A percentile compares a stretch with the other conserved stretches of the same genome.
Evolutionary conservation across 2,329 filamentous ascomycete genomes (phyloP).

Genomic region (Talaromyces verruculosus): DNA sequence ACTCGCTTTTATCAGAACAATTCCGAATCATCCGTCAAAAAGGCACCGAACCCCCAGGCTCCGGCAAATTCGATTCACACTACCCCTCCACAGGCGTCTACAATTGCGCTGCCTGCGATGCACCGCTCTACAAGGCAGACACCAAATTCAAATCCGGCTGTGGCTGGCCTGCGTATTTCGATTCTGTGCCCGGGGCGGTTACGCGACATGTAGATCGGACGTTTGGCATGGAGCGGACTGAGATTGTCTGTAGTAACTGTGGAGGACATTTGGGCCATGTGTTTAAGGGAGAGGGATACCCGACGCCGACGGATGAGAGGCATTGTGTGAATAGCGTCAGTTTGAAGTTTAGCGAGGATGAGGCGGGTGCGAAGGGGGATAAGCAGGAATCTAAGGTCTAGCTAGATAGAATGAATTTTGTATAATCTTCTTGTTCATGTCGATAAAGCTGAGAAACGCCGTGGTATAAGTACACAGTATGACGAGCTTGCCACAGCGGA

Average conservation of each 20-base stretch:
- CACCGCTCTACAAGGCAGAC: slow-evolving; percentile 85
- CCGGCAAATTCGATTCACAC: slow-evolving; percentile 86
- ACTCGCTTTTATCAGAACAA: slow-evolving; percentile 64
- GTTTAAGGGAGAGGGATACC: slow-evolving; percentile 83
- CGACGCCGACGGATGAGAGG: slow-evolving; percentile 87
- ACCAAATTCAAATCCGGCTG: slow-evolving; percentile 97
- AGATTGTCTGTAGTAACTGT: slow-evolving; percentile 94
- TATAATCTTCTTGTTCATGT: neutral
- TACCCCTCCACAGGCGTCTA: slow-evolving; percentile 74
- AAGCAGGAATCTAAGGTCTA: slow-evolving; percentile 31
- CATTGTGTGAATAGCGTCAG: slow-evolving; percentile 96
- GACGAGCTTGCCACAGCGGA: slow-evolving; percentile 9
- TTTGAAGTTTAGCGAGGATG: slow-evolving; percentile 75
- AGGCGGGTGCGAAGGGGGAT: slow-evolving; percentile 48
- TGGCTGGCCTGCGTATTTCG: slow-evolving; percentile 97
- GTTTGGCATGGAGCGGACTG: slow-evolving; percentile 80
- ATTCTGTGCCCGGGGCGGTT: slow-evolving; percentile 88
- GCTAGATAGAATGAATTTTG: neutral
- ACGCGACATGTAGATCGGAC: slow-evolving; percentile 73
- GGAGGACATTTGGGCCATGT: slow-evolving; percentile 90
- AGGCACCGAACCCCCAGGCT: slow-evolving; percentile 79
- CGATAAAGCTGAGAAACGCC: no score
- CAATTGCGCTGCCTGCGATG: slow-evolving; percentile 78
- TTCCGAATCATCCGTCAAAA: slow-evolving; percentile 91
- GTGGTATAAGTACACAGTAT: neutral